Conservation (phyloP, 495 filamentous ascomycete genomes). For the Arthonia radiata region DNA sequence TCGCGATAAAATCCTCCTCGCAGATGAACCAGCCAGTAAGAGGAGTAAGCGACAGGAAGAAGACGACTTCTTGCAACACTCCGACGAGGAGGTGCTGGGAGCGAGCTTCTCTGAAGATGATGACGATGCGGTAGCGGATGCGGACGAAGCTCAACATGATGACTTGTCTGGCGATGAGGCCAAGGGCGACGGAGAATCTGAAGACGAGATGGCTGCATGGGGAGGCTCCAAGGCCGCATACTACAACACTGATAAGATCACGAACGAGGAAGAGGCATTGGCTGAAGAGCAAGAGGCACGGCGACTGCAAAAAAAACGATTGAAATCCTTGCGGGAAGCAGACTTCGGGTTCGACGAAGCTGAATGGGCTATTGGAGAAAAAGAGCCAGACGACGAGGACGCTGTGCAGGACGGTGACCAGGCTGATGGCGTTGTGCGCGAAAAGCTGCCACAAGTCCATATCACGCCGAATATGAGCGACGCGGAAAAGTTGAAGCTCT, state of each 20-base stretch:
- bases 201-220: conserved; percentile 59
- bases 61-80: conserved; percentile 38
- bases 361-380: conserved; percentile 38
- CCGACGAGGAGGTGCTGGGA: conserved; percentile 69
- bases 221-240: conserved; percentile 73
- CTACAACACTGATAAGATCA: conserved; percentile 72
- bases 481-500: conserved; percentile 49
- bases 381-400: conserved; percentile 15
- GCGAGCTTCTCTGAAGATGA: conserved; percentile 17
- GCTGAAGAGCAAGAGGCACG: conserved; percentile 81
- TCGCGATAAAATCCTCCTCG: conserved; percentile 62
- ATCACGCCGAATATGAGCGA: conserved; percentile 54
- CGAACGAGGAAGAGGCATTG: conserved; percentile 74
- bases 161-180: conserved; percentile 6
- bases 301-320: conserved; percentile 66
- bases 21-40: conserved; percentile 56
- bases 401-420: conserved; percentile 13
- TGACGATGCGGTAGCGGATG: conserved; percentile 8
- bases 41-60: conserved; percentile 35
- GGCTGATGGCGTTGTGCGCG: conserved; percentile 34
- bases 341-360: conserved; percentile 83
- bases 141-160: conserved; percentile 6
- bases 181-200: conserved; percentile 30
- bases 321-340: conserved; percentile 60
- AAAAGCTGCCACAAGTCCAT: conserved; percentile 58